Conservation (phyloP, 352 stramenopile species). For the Phytophthora vignae region DNA sequence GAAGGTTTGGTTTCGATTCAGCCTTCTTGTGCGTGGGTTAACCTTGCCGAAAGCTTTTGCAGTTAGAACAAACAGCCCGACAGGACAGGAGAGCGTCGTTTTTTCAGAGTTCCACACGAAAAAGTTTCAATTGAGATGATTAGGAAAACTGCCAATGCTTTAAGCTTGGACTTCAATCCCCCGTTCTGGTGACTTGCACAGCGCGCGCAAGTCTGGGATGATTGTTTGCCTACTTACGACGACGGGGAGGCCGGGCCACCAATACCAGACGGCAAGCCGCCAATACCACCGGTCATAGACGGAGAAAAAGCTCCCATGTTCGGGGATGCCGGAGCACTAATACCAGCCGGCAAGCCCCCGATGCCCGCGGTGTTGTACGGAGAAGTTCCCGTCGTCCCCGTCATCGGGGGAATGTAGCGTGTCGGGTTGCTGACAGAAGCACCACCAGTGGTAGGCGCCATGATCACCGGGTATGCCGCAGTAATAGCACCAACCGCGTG, state of each 20-base stretch:
- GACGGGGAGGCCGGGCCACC: background rate
- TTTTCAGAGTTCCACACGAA: background rate
- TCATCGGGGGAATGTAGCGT: background rate
- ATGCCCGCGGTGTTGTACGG: too few species aligned
- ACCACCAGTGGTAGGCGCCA: background rate
- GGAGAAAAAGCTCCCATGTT: background rate
- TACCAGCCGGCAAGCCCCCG: too few species aligned
- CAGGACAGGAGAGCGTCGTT: background rate
- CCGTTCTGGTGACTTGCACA: background rate
- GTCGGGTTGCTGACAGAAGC: background rate
- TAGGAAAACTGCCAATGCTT: background rate
- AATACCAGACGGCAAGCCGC: too few species aligned
- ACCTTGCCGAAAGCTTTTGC: too few species aligned
- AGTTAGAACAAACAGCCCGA: too few species aligned
- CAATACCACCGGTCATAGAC: background rate
- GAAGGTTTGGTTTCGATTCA: too few species aligned
- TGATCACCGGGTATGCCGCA: conserved; percentile 7
- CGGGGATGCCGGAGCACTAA: background rate
- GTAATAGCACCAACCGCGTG: conserved; percentile 12
- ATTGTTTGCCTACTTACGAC: background rate
- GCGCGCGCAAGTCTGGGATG: too few species aligned
- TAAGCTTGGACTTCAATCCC: background rate
- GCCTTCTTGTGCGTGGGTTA: too few species aligned
- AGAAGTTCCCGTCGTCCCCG: too few species aligned
- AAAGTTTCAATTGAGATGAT: background rate